Evolutionary conservation across 192 early-diverging fungal genomes (phyloP).

Genomic region (Blastocladiella britannica): DNA sequence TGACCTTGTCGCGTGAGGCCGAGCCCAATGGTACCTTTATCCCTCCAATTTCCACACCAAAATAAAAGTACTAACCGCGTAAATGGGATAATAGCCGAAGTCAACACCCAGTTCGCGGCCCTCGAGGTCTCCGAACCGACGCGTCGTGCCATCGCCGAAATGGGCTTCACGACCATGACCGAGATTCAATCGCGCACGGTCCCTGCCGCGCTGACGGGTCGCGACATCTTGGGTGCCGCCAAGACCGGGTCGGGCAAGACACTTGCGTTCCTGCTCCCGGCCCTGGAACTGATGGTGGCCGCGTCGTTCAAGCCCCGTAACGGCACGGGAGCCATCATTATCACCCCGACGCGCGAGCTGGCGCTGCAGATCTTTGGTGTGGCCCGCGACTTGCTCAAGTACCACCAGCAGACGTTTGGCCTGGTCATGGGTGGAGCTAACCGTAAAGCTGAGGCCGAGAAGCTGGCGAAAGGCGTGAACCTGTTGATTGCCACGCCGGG

Average conservation of each 20-base stretch:
- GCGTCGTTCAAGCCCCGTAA: constrained; percentile 94
- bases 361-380: constrained; percentile 98
- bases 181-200: constrained; percentile 92
- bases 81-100: background rate
- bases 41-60: too few species aligned
- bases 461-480: constrained; percentile 90
- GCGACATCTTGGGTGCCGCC: constrained; percentile 93
- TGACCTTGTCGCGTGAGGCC: too few species aligned
- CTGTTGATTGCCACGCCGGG: constrained; percentile 89
- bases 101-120: constrained; percentile 43
- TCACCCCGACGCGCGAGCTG: constrained; percentile 94
- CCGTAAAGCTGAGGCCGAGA: constrained; percentile 85
- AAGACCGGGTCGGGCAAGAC: constrained; percentile 98
- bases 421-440: constrained; percentile 98
- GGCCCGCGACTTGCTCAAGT: constrained; percentile 78
- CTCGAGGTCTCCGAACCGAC: constrained; percentile 64
- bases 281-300: constrained; percentile 69
- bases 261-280: constrained; percentile 86
- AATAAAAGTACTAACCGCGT: too few species aligned
- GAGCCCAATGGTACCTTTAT: too few species aligned
- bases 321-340: constrained; percentile 83
- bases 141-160: constrained; percentile 58
- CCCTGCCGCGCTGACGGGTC: constrained; percentile 81
- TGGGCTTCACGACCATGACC: constrained; percentile 88
- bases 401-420: constrained; percentile 94